Conservation (phyloP, 2,329 filamentous ascomycete genomes). For the Sclerotinia sclerotiorum region DNA sequence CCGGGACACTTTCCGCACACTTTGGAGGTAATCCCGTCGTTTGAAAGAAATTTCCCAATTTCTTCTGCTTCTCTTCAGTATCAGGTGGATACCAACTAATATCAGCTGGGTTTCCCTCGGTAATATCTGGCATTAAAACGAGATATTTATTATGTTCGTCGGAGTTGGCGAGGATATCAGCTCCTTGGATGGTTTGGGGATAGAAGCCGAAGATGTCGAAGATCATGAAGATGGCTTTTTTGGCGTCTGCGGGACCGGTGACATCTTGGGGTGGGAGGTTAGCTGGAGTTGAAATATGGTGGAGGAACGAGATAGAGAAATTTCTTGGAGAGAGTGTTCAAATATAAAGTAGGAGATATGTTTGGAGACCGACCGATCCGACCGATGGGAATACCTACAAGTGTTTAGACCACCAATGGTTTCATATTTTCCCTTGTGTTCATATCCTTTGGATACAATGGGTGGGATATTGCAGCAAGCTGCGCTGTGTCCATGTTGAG, state of each 20-base stretch:
- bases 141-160: conserved; percentile 65
- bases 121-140: conserved; percentile 91
- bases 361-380: background rate
- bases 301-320: background rate
- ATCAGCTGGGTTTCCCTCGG: conserved; percentile 60
- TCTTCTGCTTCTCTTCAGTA: conserved; percentile 62
- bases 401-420: conserved; percentile 57
- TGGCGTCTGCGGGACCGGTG: conserved; percentile 48
- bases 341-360: background rate
- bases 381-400: conserved; percentile 41
- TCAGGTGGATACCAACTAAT: conserved; percentile 55
- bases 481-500: conserved; percentile 50
- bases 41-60: conserved; percentile 58
- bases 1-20: conserved; percentile 51
- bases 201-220: conserved; percentile 69
- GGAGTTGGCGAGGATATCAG: conserved; percentile 61
- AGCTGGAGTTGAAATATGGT: background rate
- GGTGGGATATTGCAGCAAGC: conserved; percentile 61
- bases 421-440: conserved; percentile 56
- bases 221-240: conserved; percentile 61
- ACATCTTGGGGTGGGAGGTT: conserved; percentile 41
- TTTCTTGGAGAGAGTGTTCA: background rate
- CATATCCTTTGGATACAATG: conserved; percentile 55
- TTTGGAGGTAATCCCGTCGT: conserved; percentile 34
- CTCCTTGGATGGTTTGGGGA: conserved; percentile 67